phyloP scores from a whole-genome alignment of 495 filamentous ascomycete genomes.

The Sporormia fimetaria region DNA sequence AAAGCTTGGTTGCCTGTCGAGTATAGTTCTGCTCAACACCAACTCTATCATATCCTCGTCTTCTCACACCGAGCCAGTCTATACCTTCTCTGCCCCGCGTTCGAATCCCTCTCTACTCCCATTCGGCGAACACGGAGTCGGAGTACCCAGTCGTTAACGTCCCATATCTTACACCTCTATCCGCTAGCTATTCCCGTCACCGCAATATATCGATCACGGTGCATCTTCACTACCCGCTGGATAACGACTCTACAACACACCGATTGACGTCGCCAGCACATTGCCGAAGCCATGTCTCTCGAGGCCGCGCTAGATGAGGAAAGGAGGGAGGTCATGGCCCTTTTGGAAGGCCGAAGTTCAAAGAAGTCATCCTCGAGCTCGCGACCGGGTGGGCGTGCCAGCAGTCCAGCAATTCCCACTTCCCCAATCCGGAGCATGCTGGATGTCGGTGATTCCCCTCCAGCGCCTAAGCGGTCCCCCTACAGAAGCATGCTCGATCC shows the following conservation, averaged over 20 bases:
- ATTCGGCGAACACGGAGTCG: too few species aligned
- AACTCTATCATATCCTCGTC: too few species aligned
- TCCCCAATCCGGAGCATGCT: slow-evolving; percentile 51
- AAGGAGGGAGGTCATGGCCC: slow-evolving; percentile 54
- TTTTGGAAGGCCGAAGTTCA: slow-evolving; percentile 50
- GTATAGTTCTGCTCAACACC: too few species aligned
- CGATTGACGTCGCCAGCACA: too few species aligned
- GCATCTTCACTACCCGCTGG: too few species aligned
- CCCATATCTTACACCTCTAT: not conserved
- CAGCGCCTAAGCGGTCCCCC: slow-evolving; percentile 22
- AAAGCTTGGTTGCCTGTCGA: too few species aligned
- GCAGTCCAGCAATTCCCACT: slow-evolving; percentile 39
- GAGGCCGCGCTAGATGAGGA: slow-evolving; percentile 65
- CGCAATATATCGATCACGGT: not conserved
- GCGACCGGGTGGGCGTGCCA: slow-evolving; percentile 29
- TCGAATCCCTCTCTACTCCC: too few species aligned
- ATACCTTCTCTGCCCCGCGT: too few species aligned
- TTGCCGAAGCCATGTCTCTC: slow-evolving; percentile 41
- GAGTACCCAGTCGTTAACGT: not conserved
- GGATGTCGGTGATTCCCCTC: slow-evolving; percentile 37
- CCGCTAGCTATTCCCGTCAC: not conserved
- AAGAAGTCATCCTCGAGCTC: slow-evolving; percentile 16
- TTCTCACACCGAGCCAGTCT: too few species aligned
- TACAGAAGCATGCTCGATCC: slow-evolving; percentile 24
- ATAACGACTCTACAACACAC: too few species aligned